A percentile compares a stretch with the other conserved stretches of the same genome.
Conservation (phyloP, 768 basidiomycete genomes). For the Austroboletus festivus region DNA sequence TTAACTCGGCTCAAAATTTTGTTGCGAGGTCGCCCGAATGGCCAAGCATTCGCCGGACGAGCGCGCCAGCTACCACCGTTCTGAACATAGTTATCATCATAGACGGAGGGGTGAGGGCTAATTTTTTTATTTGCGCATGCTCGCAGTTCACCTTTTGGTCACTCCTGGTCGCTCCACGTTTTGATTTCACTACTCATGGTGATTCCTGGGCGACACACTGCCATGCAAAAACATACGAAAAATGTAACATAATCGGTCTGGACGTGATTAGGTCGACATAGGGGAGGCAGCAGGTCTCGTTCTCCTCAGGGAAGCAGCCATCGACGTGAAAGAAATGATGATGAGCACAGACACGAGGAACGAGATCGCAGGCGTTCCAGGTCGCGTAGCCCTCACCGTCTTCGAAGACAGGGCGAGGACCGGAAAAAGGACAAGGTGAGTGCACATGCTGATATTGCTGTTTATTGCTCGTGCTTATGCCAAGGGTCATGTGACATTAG, state of each 20-base stretch:
- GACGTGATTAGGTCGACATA: constrained; percentile 15
- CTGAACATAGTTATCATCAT: no score
- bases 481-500: neutral
- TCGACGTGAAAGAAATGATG: constrained; percentile 10
- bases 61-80: no score
- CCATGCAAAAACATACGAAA: neutral
- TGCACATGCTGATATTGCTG: neutral
- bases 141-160: no score
- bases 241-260: neutral
- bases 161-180: constrained; percentile 28
- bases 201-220: constrained; percentile 16
- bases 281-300: constrained; percentile 23
- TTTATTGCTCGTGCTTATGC: neutral
- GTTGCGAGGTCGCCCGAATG: no score
- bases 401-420: constrained; percentile 2
- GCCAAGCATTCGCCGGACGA: no score
- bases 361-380: constrained; percentile 19
- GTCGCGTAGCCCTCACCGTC: constrained; percentile 18
- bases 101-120: no score
- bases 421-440: constrained; percentile 6
- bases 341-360: neutral
- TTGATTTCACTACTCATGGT: constrained; percentile 6
- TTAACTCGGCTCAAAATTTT: no score
- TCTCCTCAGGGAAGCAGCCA: constrained; percentile 18
- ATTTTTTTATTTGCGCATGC: no score